Conservation (phyloP, 148 eudicot species). For the Heliamphora exappendiculata region DNA sequence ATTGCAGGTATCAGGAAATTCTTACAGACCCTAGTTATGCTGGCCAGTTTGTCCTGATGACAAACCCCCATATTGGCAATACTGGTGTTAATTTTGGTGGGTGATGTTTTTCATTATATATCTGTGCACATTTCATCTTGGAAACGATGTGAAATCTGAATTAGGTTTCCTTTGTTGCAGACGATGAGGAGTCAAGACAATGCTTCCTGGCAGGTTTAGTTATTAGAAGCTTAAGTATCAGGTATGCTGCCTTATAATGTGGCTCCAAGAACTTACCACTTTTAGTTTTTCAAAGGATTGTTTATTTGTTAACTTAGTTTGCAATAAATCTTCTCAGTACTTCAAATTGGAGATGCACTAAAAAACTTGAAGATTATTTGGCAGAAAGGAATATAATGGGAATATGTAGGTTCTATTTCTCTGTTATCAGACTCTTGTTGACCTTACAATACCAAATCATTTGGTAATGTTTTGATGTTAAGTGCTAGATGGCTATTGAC, state of each 20-base stretch:
- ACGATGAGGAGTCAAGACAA: constrained; percentile 84
- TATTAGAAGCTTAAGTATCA: constrained; percentile 84
- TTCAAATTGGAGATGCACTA: constrained; percentile 84
- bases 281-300: not conserved
- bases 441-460: not conserved
- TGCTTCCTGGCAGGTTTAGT: constrained; percentile 90
- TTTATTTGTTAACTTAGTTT: not conserved
- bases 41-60: constrained; percentile 98
- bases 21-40: constrained; percentile 98
- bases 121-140: not conserved
- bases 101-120: constrained; percentile 18
- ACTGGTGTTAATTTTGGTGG: constrained; percentile 92
- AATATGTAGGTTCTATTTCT: constrained; percentile 58
- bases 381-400: constrained; percentile 91
- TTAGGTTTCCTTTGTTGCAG: constrained; percentile 28
- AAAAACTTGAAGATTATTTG: constrained; percentile 74
- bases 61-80: constrained; percentile 93
- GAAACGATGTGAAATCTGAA: constrained; percentile 11
- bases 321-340: constrained; percentile 38
- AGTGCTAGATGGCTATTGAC: not conserved
- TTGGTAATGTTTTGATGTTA: not conserved
- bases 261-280: not conserved
- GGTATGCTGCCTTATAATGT: constrained; percentile 32
- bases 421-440: not conserved
- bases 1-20: constrained; percentile 93